phyloP scores from a whole-genome alignment of 2,329 filamentous ascomycete species.

The Stromatinia cepivora region DNA sequence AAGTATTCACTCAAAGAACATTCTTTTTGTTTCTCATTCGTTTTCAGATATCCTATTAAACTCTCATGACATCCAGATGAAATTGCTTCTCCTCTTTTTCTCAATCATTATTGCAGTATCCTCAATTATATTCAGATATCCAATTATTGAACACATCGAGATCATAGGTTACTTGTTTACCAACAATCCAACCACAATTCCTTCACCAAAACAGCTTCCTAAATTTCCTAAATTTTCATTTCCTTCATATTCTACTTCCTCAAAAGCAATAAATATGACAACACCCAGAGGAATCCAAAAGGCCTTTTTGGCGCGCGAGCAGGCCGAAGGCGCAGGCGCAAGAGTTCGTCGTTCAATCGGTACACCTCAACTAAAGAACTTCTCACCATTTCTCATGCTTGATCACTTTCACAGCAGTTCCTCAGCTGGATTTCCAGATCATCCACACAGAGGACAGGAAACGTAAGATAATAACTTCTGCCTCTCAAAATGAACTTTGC shows the following conservation, averaged over 20 bases:
- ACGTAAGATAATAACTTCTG: not conserved
- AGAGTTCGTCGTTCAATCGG: constrained; percentile 85
- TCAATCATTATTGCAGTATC: constrained; percentile 36
- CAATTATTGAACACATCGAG: constrained; percentile 30
- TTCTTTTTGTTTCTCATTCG: constrained; percentile 7
- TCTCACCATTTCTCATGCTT: constrained; percentile 93
- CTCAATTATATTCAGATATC: constrained; percentile 34
- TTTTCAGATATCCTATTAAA: constrained; percentile 9
- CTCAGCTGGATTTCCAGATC: constrained; percentile 87
- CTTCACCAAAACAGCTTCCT: constrained; percentile 27
- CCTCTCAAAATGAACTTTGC: not conserved
- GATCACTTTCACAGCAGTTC: constrained; percentile 83
- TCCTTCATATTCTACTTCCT: constrained; percentile 27
- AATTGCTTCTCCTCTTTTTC: constrained; percentile 34
- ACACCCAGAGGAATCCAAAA: constrained; percentile 75
- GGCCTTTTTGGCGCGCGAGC: constrained; percentile 80
- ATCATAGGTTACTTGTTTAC: constrained; percentile 27
- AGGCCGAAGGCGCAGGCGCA: constrained; percentile 85
- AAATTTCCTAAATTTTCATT: constrained; percentile 31
- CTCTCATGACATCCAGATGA: constrained; percentile 31
- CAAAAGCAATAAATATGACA: constrained; percentile 54
- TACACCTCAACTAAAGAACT: constrained; percentile 77
- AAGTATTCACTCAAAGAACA: constrained; percentile 1
- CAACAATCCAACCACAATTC: constrained; percentile 23
- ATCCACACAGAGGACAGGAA: constrained; percentile 61